phyloP scores from a whole-genome alignment of 2,329 filamentous ascomycete genomes.

The Fusarium sp. region DNA sequence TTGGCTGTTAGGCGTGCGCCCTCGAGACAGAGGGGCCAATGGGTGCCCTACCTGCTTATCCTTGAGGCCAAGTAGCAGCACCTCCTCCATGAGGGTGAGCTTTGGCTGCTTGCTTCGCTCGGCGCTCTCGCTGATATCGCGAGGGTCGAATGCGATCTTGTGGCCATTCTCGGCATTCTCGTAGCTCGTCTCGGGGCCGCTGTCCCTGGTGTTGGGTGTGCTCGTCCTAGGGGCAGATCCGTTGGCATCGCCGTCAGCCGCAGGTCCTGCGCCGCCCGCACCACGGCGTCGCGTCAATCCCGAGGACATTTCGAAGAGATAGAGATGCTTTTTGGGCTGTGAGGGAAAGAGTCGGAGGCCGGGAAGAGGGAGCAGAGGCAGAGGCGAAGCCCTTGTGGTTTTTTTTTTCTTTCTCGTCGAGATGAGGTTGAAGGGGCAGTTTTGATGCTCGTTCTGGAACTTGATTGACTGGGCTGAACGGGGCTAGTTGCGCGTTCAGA shows the following conservation, averaged over 20 bases:
- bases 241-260: slow-evolving; percentile 67
- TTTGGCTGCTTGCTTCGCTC: slow-evolving; percentile 98
- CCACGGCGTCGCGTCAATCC: slow-evolving; percentile 74
- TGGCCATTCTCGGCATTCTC: slow-evolving; percentile 94
- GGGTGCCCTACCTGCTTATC: slow-evolving; percentile 85
- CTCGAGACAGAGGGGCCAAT: slow-evolving; percentile 10
- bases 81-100: slow-evolving; percentile 98
- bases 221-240: slow-evolving; percentile 66
- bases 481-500: slow-evolving; percentile 45
- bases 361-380: slow-evolving; percentile 21
- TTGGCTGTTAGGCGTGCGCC: slow-evolving; percentile 15
- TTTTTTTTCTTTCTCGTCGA: slow-evolving; percentile 30
- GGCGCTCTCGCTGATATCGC: slow-evolving; percentile 96
- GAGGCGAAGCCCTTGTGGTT: neutral
- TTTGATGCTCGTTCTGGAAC: slow-evolving; percentile 30
- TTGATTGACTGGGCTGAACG: slow-evolving; percentile 44
- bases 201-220: slow-evolving; percentile 64
- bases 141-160: slow-evolving; percentile 97
- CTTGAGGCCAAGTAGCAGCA: slow-evolving; percentile 93
- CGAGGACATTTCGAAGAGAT: slow-evolving; percentile 51
- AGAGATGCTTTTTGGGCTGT: slow-evolving; percentile 16
- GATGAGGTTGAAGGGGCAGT: slow-evolving; percentile 44
- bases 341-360: slow-evolving; percentile 16
- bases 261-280: slow-evolving; percentile 72
- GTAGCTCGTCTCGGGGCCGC: slow-evolving; percentile 81